Percentiles rank a stretch among this genome's conserved stretches.
Conservation (phyloP, 352 stramenopile genomes). For the Globisporangium paroecandrum region DNA sequence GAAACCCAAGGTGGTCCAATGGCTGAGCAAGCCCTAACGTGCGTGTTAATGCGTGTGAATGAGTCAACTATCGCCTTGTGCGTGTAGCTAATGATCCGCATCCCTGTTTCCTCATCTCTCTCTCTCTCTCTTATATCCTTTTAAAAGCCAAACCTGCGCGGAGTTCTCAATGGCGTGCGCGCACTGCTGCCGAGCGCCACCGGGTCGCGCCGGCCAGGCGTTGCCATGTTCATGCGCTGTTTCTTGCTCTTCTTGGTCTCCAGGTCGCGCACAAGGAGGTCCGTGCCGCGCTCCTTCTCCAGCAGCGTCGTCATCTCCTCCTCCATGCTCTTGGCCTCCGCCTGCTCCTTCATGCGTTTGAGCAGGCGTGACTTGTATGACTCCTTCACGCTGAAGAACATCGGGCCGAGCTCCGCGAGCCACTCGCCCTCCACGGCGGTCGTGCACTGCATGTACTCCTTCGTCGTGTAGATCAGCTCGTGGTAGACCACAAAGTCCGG, state of each 20-base stretch:
- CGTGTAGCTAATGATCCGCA: neutral
- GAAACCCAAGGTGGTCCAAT: neutral
- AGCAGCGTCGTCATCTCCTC: conserved; percentile 63
- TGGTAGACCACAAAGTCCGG: conserved; percentile 99
- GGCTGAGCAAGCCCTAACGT: neutral
- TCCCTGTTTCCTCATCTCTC: neutral
- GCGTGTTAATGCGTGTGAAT: neutral
- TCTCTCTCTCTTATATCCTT: neutral
- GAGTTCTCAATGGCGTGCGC: conserved; percentile 55
- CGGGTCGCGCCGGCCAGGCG: conserved; percentile 38
- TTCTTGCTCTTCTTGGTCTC: conserved; percentile 41
- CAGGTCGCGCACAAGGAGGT: conserved; percentile 21
- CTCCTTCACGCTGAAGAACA: conserved; percentile 99
- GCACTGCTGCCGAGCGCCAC: conserved; percentile 18
- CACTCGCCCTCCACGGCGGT: conserved; percentile 99
- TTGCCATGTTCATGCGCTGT: conserved; percentile 60
- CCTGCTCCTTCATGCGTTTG: conserved; percentile 86
- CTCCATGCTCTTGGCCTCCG: conserved; percentile 77
- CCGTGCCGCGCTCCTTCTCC: conserved; percentile 16
- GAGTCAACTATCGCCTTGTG: neutral
- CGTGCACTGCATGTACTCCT: conserved; percentile 98
- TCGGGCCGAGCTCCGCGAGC: conserved; percentile 98
- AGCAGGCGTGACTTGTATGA: conserved; percentile 92
- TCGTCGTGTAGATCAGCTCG: conserved; percentile 99
- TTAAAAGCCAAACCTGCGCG: conserved; percentile 55